Evolutionary conservation across 441 rosid species (phyloP), one percentile per base, ranked within the genome.

Genomic region (Aleurites moluccanus): DNA sequence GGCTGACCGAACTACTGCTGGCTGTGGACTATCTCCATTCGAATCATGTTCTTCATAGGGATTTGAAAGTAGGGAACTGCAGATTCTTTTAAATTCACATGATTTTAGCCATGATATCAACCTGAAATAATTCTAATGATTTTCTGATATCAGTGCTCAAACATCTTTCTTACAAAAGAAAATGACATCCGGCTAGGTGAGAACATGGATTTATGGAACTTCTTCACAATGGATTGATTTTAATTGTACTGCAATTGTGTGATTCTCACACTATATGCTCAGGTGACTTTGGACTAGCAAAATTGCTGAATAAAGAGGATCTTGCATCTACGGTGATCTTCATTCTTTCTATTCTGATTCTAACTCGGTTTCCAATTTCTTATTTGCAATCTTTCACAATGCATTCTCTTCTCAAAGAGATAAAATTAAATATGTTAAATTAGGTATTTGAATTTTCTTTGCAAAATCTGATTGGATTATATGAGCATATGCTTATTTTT

Each of bases 261-360:
- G 28, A 42, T 65, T 75, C 33, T 33, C 13, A 30, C 44, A 11
- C 13, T 53, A 64, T 14, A 38, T 76, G 16, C 71, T 27, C 88
- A 94, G 97, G 96, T 82, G 96, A 92, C 78, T 91, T 89, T 77
- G 97, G 98, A 74, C 91, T 95, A 77, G 99, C 98, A 42, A 92
- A 91, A 81, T 87, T 95, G 52, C 88, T 92, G 35, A 87, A 89
- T 81, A 83, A 90, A 20, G 93, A 90, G 82, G 96, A 92, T 69
- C 97, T 92, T 70, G 85, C 90, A 77, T 91, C 98, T 70, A 81
- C 91, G 82, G 99, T 95, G 79, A 42, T 68, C 40, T 38, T 70
- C n/a, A 42, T 1, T 30, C 16, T 6, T 13, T 52, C 9, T 6
- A 21, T 11, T 69, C 44, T 11, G 20, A 49, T 69, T 33, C n/a